These are phyloP conservation scores for Durotheca rogersii DNA, from an alignment of 495 filamentous ascomycete genomes.

Conservation along the genomic window DNA sequence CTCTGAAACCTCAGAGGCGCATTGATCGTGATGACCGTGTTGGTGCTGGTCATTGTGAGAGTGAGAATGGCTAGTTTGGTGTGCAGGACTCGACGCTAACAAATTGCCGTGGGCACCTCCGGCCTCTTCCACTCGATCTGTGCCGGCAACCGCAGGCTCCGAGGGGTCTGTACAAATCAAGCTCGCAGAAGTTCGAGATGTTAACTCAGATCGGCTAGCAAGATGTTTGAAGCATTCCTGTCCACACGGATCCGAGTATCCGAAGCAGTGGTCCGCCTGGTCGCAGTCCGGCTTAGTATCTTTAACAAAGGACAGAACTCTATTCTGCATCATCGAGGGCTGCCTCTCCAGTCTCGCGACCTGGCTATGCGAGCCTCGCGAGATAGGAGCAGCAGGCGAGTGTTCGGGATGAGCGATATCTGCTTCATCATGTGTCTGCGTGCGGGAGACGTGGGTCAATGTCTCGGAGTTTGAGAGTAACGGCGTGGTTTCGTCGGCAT, in stretches of 20 bases:
- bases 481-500: conserved; percentile 37
- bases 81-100: conserved; percentile 27
- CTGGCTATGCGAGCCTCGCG: conserved; percentile 13
- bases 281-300: conserved; percentile 71
- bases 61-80: conserved; percentile 30
- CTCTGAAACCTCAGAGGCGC: conserved; percentile 33
- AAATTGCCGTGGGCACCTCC: conserved; percentile 20
- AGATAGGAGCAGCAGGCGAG: background rate
- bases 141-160: conserved; percentile 14
- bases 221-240: conserved; percentile 71
- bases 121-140: conserved; percentile 33
- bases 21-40: conserved; percentile 27
- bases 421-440: conserved; percentile 19
- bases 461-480: conserved; percentile 34
- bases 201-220: conserved; percentile 26
- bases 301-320: conserved; percentile 64
- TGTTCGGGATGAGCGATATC: conserved; percentile 25
- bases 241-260: conserved; percentile 82
- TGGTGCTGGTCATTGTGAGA: conserved; percentile 34
- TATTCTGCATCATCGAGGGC: conserved; percentile 50
- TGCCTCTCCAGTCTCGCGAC: conserved; percentile 37
- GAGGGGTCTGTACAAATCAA: conserved; percentile 29
- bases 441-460: conserved; percentile 5
- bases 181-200: conserved; percentile 26
- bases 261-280: conserved; percentile 73